These are phyloP conservation scores for Hirsutella minnesotensis DNA, from an alignment of 2,329 filamentous ascomycete species.

Conservation along the genomic window DNA sequence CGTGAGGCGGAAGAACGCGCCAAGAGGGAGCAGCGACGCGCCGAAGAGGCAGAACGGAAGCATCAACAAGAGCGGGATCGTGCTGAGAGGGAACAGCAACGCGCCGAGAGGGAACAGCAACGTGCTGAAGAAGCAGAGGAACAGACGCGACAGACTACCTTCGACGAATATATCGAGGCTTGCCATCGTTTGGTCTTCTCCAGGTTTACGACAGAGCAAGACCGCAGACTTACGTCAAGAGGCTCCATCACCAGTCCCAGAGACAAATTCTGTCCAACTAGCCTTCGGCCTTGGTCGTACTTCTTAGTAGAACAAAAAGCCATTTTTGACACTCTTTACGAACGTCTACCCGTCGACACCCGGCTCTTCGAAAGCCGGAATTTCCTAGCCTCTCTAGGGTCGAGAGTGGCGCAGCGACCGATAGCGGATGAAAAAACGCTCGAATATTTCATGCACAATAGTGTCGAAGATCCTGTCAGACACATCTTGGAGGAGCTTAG, in stretches of 20 bases:
- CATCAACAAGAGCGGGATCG: no score
- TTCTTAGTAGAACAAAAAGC: constrained; percentile 15
- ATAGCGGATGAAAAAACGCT: constrained; percentile 17
- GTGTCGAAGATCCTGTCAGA: constrained; percentile 17
- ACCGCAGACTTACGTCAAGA: constrained; percentile 13
- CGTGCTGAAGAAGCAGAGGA: no score
- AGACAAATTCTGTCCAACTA: constrained; percentile 15
- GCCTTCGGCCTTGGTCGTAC: constrained; percentile 16
- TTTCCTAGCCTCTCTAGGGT: constrained; percentile 12
- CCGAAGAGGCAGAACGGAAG: no score
- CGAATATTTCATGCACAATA: constrained; percentile 20
- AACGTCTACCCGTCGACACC: constrained; percentile 8
- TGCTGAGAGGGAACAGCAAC: no score
- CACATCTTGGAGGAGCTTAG: constrained; percentile 17
- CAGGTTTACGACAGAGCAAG: constrained; percentile 13
- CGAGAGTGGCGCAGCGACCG: constrained; percentile 7
- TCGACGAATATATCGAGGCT: constrained; percentile 18
- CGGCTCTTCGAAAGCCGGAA: constrained; percentile 13
- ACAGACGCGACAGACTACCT: constrained; percentile 15
- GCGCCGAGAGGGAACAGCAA: no score
- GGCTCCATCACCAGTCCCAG: constrained; percentile 16
- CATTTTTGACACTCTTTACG: constrained; percentile 12
- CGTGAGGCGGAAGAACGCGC: no score
- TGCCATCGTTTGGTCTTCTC: constrained; percentile 16
- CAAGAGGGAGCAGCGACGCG: no score